Evolutionary conservation across 176 grass and related monocot species (phyloP), one percentile per base, ranked within the genome.

Genomic region (Lolium multiflorum): DNA sequence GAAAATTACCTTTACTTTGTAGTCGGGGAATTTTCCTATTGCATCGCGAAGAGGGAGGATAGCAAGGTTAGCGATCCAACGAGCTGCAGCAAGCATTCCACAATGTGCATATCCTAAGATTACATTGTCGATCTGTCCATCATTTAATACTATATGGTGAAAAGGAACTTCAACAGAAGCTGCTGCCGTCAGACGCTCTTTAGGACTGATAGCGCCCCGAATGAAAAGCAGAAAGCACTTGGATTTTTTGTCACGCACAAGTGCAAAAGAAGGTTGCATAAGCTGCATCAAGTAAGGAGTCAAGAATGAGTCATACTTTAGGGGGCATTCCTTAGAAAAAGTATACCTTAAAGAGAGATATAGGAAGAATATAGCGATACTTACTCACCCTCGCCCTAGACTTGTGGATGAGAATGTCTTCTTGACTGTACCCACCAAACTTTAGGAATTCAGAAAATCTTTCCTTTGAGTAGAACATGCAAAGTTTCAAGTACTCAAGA

Each of bases 401-500:
- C 59, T 97, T 92, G 78, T 93, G 84, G 84, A 97, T 64, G 43
- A 97, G 87, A 85, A 97, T 56, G 65, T 92, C 87, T 51, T 93
- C 92, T 86, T 91, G 84, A 67, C 74, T 84, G 76, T 93, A 97
- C 28, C 90, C 95, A 28, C 88, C 95, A 81, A 89, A 91, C 76
- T 91, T 88, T 11, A 97, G 79, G 93, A 97, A 97, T 16, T 84
- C 89, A 20, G 77, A 80, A 91, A 93, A 97, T n/a, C 78, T 74
- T 84, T 87, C 91, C 87, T 97, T 97, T 81, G 95, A 97, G 87
- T 91, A 97, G 86, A 88, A 94, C 85, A 93, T 88, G 83, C 95
- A 97, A 58, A 97, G 91, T 78, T 91, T 93, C 89, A 97, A 87
- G 66, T 91, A 71, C 43, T 86, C 90, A 78, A 97, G 84, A 13